Evolutionary conservation across 495 filamentous ascomycete species (phyloP), one percentile per base, ranked within the genome.

Genomic region (Ramalina peruviana): DNA sequence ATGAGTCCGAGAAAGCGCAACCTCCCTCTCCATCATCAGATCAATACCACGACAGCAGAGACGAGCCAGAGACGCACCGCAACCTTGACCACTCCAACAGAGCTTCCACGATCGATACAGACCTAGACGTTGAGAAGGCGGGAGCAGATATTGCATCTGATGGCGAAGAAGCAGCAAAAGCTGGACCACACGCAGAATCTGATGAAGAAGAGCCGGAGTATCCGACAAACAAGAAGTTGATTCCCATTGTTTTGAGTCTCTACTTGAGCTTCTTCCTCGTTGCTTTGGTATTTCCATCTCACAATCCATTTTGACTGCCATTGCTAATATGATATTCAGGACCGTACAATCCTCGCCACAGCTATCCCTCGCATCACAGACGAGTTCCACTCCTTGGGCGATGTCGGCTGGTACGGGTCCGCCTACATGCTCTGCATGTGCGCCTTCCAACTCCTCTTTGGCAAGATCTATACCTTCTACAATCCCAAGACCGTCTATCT

Each of bases 391-490:
- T 71, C 75, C 37, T 60, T 87, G 2, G 62, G 69, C 33, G 77
- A 85, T 46, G 74, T 86, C 1, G 79, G 78, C 37, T 86, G 83
- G 65, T 81, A 81, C 61, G 74, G 69, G 15, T 71, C 70, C 16
- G 72, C 80, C 36, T 87, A 81, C 60, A 72, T 89, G 49, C 74
- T 88, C 57, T 81, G 78, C 20, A 75, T 76, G 1, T 82, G 75
- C 60, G 63, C 81, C 10, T 74, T 88, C 33, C 80, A 84, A 53
- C 68, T 88, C 20, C 64, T 83, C 33, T 85, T 83, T 56, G 86
- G 86, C 54, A 80, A 81, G 55, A 60, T 90, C 46, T 92, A 90
- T 67, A 81, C 78, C 4, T 86, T 85, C 71, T 86, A 81, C 63
- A 58, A 60, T 61, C 68, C 75, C 50, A 82, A 82, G 56, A 65